These are phyloP conservation scores for Inga oerstediana DNA, from an alignment of 306 rosid species.

Conservation along the genomic window DNA sequence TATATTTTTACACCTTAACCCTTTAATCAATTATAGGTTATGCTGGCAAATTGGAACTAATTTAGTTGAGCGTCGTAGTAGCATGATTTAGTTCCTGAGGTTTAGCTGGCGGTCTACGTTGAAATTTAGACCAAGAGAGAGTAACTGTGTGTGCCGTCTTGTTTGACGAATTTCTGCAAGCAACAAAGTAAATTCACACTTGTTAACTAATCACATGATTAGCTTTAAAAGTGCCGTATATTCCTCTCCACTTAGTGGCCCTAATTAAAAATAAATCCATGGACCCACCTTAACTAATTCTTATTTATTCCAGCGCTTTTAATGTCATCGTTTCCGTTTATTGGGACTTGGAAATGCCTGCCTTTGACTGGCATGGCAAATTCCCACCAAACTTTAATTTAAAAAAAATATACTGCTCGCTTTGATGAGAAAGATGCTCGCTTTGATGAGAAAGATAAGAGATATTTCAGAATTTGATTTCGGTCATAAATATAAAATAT, in stretches of 20 bases:
- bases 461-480: no score
- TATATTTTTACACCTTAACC: no score
- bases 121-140: no score
- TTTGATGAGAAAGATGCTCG: rapidly evolving
- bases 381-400: neutral
- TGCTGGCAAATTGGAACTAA: no score
- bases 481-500: no score
- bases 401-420: no score
- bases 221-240: neutral
- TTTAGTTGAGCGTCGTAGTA: no score
- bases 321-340: neutral
- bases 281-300: neutral
- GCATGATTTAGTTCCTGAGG: no score
- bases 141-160: neutral
- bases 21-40: no score
- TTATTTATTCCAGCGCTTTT: neutral
- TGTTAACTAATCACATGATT: neutral
- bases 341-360: neutral
- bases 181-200: neutral
- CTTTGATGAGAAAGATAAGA: no score
- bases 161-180: neutral
- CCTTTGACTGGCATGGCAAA: neutral
- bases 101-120: no score
- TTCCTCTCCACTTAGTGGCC: neutral
- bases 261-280: neutral